phyloP scores from a whole-genome alignment of 2,329 filamentous ascomycete genomes.

The Ophiostoma fasciatum region DNA sequence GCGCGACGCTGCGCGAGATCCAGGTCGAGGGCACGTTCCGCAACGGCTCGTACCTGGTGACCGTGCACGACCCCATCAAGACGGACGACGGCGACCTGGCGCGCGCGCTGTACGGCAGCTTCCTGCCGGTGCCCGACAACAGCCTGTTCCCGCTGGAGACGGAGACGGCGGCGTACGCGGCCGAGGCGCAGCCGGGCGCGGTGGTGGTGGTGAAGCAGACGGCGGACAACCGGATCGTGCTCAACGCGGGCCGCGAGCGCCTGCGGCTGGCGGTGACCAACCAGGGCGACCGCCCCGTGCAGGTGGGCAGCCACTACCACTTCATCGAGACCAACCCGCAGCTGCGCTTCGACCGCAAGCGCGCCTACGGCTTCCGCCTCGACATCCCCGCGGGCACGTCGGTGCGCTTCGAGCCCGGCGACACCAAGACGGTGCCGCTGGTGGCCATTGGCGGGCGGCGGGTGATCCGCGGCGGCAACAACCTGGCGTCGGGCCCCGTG shows the following conservation, averaged over 20 bases:
- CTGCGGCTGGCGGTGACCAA: conserved; percentile 67
- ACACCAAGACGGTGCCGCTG: conserved; percentile 76
- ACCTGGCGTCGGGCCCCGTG: conserved; percentile 57
- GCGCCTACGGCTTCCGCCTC: conserved; percentile 70
- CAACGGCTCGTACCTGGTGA: conserved; percentile 83
- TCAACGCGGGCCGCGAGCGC: conserved; percentile 63
- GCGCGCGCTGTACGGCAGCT: conserved; percentile 82
- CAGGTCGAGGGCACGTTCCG: conserved; percentile 92
- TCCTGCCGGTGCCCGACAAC: conserved; percentile 62
- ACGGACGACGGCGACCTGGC: conserved; percentile 74
- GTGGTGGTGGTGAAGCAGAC: conserved; percentile 43
- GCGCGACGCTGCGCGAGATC: conserved; percentile 63
- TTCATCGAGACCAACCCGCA: conserved; percentile 90
- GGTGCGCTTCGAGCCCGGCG: conserved; percentile 85
- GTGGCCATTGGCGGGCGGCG: conserved; percentile 76
- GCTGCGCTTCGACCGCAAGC: conserved; percentile 72
- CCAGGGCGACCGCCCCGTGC: conserved; percentile 77
- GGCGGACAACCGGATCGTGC: conserved; percentile 42
- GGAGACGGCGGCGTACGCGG: conserved; percentile 50
- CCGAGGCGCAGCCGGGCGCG: conserved; percentile 60
- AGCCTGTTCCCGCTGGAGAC: conserved; percentile 53
- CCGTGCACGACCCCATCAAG: conserved; percentile 78
- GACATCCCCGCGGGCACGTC: conserved; percentile 88
- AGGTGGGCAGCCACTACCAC: conserved; percentile 91
- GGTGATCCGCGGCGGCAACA: conserved; percentile 74